These are phyloP conservation scores for Exidia glandulosa DNA, from an alignment of 768 basidiomycete species.

Conservation along the genomic window DNA sequence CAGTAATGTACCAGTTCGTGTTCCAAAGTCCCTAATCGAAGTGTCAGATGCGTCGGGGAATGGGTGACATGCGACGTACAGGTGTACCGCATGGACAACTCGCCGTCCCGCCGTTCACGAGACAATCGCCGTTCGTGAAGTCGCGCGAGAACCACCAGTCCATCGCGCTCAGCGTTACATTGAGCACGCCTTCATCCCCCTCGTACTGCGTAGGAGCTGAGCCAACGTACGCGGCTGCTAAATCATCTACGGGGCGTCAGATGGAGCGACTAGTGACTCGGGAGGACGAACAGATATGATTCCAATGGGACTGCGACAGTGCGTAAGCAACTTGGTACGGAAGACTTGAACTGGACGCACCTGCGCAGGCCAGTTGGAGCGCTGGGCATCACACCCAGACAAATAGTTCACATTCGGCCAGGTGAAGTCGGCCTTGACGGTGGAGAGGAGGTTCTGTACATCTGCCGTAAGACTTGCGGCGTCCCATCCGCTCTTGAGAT, in stretches of 20 bases:
- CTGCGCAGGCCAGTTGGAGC: conserved; percentile 60
- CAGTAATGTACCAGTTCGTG: conserved; percentile 52
- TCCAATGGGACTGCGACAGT: neutral
- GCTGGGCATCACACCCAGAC: conserved; percentile 46
- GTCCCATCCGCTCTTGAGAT: neutral
- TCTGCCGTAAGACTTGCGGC: neutral
- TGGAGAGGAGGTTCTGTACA: neutral
- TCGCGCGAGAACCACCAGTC: conserved; percentile 54
- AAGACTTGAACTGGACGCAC: conserved; percentile 7
- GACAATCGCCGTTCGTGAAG: conserved; percentile 40
- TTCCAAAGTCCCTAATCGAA: conserved; percentile 49
- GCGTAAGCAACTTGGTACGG: neutral
- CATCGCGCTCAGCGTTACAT: conserved; percentile 40
- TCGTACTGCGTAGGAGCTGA: conserved; percentile 34
- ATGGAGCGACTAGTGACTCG: neutral
- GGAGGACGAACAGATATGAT: conserved; percentile 7
- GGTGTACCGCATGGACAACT: conserved; percentile 46
- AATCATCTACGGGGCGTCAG: conserved; percentile 25
- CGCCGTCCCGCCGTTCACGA: conserved; percentile 41
- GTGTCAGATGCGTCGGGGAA: too few species aligned
- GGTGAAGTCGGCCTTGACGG: conserved; percentile 8
- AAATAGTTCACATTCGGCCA: conserved; percentile 44
- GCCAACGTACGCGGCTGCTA: conserved; percentile 50
- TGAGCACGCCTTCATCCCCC: conserved; percentile 27
- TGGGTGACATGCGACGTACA: too few species aligned